Evolutionary conservation across 306 rosid genomes (phyloP).

Genomic region (Vicia villosa): DNA sequence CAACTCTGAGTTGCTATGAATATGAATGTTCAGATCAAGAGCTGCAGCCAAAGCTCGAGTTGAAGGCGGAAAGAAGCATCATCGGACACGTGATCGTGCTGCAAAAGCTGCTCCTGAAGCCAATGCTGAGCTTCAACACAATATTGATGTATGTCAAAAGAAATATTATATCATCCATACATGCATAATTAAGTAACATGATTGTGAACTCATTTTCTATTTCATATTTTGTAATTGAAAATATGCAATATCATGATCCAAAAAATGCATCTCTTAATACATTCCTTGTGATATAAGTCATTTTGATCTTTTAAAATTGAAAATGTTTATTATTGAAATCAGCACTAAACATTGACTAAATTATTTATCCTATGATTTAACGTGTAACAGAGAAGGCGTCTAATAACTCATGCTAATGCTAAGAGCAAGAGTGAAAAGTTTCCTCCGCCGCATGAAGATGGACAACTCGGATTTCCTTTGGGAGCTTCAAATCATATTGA

Average conservation of each 20-base stretch:
- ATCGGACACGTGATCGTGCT: constrained; percentile 76
- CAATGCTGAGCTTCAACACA: constrained; percentile 88
- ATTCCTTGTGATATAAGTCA: neutral
- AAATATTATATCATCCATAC: too few species aligned
- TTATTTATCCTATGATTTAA: constrained; percentile 28
- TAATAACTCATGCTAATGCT: constrained; percentile 78
- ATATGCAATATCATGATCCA: constrained; percentile 11
- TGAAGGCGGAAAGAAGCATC: constrained; percentile 70
- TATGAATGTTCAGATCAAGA: constrained; percentile 61
- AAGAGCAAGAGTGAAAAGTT: constrained; percentile 97
- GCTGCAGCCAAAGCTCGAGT: constrained; percentile 72
- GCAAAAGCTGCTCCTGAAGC: constrained; percentile 74
- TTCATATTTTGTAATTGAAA: neutral
- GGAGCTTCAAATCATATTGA: constrained; percentile 82
- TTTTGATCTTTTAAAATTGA: neutral
- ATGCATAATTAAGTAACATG: constrained; percentile 51
- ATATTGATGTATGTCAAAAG: constrained; percentile 69
- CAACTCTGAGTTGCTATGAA: constrained; percentile 15
- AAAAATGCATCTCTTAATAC: constrained; percentile 13
- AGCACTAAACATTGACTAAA: constrained; percentile 26
- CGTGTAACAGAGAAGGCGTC: constrained; percentile 74
- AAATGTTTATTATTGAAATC: too few species aligned
- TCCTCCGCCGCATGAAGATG: constrained; percentile 94
- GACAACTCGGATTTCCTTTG: constrained; percentile 77
- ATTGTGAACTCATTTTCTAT: too few species aligned